Evolutionary conservation across 2,329 filamentous ascomycete species (phyloP).

Genomic region (Clathrospora elynae): DNA sequence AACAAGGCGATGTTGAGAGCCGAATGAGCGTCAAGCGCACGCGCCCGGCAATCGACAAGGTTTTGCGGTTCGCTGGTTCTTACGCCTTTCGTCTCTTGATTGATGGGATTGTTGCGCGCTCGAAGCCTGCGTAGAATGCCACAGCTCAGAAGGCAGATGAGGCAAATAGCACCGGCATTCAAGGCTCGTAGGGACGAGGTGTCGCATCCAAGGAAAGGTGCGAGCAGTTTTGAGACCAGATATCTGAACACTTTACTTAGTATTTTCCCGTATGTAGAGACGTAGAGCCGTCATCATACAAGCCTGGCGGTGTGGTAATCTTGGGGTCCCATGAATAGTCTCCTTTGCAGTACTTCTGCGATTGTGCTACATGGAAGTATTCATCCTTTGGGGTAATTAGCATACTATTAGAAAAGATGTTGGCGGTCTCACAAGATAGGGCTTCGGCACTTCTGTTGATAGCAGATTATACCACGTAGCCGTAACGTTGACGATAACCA

Average conservation of each 20-base stretch:
- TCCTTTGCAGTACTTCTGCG: slow-evolving; percentile 80
- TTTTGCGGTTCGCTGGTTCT: neutral
- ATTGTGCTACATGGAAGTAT: slow-evolving; percentile 88
- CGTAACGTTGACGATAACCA: slow-evolving; percentile 28
- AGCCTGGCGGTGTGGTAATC: slow-evolving; percentile 91
- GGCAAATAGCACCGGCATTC: slow-evolving; percentile 48
- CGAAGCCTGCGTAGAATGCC: slow-evolving; percentile 29
- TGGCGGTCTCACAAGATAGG: slow-evolving; percentile 59
- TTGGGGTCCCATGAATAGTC: slow-evolving; percentile 86
- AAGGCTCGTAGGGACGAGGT: slow-evolving; percentile 46
- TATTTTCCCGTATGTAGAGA: slow-evolving; percentile 17
- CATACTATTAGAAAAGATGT: neutral
- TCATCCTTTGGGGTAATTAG: slow-evolving; percentile 66
- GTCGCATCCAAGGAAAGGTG: slow-evolving; percentile 49
- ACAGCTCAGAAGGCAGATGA: slow-evolving; percentile 41
- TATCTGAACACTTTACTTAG: slow-evolving; percentile 47
- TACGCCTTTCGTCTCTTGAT: neutral
- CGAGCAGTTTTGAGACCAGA: slow-evolving; percentile 48
- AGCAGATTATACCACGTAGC: slow-evolving; percentile 47
- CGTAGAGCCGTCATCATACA: slow-evolving; percentile 53
- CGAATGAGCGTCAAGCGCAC: slow-evolving; percentile 58
- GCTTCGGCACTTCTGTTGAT: slow-evolving; percentile 57
- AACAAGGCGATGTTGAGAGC: slow-evolving; percentile 83
- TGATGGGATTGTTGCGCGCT: slow-evolving; percentile 4
- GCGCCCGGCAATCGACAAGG: slow-evolving; percentile 37